Conservation (phyloP, 2,329 filamentous ascomycete genomes). For the Davidsoniella neocaledoniae region DNA sequence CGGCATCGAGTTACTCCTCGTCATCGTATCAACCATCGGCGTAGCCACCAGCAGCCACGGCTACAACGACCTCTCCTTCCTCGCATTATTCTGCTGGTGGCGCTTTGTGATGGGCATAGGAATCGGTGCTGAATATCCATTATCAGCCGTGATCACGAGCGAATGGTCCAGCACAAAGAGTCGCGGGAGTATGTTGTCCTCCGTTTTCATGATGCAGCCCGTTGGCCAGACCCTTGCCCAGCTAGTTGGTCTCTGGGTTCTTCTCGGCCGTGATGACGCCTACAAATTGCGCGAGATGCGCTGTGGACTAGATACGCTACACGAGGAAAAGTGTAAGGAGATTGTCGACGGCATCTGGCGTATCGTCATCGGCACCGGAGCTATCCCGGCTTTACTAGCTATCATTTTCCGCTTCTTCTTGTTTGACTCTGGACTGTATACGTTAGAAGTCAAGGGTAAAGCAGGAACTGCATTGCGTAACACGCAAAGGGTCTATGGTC, state of each 20-base stretch:
- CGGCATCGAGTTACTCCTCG: constrained; percentile 38
- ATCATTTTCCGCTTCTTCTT: constrained; percentile 51
- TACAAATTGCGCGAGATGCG: constrained; percentile 27
- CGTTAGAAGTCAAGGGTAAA: constrained; percentile 47
- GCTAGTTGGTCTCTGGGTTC: constrained; percentile 38
- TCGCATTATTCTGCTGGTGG: constrained; percentile 36
- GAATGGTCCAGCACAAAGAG: constrained; percentile 47
- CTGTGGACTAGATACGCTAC: constrained; percentile 29
- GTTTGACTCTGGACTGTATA: constrained; percentile 48
- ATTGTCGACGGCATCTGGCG: constrained; percentile 47
- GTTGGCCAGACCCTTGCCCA: constrained; percentile 50
- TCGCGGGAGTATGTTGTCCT: constrained; percentile 50
- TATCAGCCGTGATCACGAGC: constrained; percentile 49
- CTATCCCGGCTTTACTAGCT: constrained; percentile 44
- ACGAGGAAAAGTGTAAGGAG: constrained; percentile 29
- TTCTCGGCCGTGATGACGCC: constrained; percentile 28
- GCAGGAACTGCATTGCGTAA: constrained; percentile 40
- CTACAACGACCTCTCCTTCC: constrained; percentile 31
- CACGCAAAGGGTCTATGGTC: constrained; percentile 40
- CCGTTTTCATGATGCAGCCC: constrained; percentile 54
- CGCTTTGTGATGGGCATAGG: constrained; percentile 38
- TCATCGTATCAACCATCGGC: constrained; percentile 40
- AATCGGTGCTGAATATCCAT: constrained; percentile 51
- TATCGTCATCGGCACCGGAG: constrained; percentile 48
- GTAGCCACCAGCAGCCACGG: constrained; percentile 35